Evolutionary conservation across 2,329 filamentous ascomycete species (phyloP), one percentile per base, ranked within the genome.

Genomic region (Xylariales sp.): DNA sequence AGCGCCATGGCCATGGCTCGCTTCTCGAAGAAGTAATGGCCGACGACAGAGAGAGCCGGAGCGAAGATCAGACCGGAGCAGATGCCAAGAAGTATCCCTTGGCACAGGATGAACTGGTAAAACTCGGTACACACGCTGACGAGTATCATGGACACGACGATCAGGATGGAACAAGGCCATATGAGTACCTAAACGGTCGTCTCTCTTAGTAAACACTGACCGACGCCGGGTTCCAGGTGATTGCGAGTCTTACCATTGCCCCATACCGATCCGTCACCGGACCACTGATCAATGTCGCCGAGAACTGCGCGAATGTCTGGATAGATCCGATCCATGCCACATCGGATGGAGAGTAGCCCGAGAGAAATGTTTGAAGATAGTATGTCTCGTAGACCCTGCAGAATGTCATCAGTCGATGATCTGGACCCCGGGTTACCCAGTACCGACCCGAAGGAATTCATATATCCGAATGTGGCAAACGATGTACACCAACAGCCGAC

Each of bases 11-110:
- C 62, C 1, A 57, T 39, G 2, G 52, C 58, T 15, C 57, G 52
- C 16, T 59, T 59, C 18, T 51, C 51, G 10, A 54, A 50, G 47
- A 68, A 68, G 38, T 60, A 61, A 14, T 57, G 56, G 5, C 54
- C 53, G 1, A 62, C 51, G 4, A 59, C 47, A 3, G 59, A 52
- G 8, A 63, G 45, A 1, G 60, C 53, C 0, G 64, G 63, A 0
- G 61, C 50, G 12, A 55, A 50, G 15, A 59, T 45, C 12, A 65
- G 19, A 15, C 39, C 39, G 12, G 39, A 18, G 10, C 12, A 33
- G 39, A 75, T 63, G 37, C 72, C 70, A 40, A 73, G 70, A 48
- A 76, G 70, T 49, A 70, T 68, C 29, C 42, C 50, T n/a, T 61
- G 56, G 50, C 63, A 49, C 8, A 43, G 47, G 27, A 44, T 19